Conservation (phyloP, 768 basidiomycete genomes). For the Candolleomyces eurysporus region DNA sequence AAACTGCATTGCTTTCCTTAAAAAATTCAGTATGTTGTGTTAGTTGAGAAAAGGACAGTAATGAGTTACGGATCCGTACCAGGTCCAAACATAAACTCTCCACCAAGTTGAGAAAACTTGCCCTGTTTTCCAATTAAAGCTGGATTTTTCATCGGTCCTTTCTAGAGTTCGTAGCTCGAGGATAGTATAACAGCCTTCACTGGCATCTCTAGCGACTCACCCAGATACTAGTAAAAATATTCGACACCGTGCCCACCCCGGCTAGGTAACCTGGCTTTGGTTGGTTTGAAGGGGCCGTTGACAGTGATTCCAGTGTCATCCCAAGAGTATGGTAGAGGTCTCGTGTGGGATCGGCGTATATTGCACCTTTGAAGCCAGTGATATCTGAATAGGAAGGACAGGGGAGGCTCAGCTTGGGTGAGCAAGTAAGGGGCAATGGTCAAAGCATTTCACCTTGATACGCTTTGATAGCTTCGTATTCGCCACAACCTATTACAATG, state of each 20-base stretch:
- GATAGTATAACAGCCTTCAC: neutral
- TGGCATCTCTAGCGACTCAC: slow-evolving; percentile 23
- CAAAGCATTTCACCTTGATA: slow-evolving; percentile 43
- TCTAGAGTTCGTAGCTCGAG: slow-evolving; percentile 13
- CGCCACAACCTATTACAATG: slow-evolving; percentile 60
- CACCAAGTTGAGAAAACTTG: slow-evolving; percentile 59
- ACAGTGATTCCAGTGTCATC: slow-evolving; percentile 52
- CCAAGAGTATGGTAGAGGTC: slow-evolving; percentile 59
- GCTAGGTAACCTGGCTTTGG: slow-evolving; percentile 46
- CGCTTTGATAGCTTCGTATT: slow-evolving; percentile 45
- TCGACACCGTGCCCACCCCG: neutral
- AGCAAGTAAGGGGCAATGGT: neutral
- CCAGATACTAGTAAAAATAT: slow-evolving; percentile 17
- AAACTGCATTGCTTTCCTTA: slow-evolving; percentile 47
- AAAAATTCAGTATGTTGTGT: neutral
- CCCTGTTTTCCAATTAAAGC: slow-evolving; percentile 58
- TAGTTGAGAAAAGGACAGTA: neutral
- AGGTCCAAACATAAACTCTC: slow-evolving; percentile 61
- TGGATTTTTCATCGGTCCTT: slow-evolving; percentile 42
- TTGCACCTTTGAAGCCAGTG: slow-evolving; percentile 41
- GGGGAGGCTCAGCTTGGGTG: neutral
- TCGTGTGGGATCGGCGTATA: slow-evolving; percentile 68
- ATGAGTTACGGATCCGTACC: slow-evolving; percentile 29
- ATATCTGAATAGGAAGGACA: slow-evolving; percentile 28
- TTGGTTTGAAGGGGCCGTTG: slow-evolving; percentile 42